Evolutionary conservation across 1,284 basidiomycete species (phyloP).

Genomic region (Ceratobasidium sp.): DNA sequence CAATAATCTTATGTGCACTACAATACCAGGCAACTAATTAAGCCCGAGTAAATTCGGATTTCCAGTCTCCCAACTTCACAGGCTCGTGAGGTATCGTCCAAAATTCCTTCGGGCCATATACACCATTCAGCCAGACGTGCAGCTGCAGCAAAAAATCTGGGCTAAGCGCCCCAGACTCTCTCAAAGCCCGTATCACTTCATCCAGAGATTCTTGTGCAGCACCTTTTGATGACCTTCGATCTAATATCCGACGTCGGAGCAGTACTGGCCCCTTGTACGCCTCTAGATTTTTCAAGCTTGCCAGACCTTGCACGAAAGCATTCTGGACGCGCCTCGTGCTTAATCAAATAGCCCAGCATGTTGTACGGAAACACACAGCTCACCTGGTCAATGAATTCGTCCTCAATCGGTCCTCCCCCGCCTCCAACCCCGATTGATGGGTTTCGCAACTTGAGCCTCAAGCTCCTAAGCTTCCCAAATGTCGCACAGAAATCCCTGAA

Average conservation of each 20-base stretch:
- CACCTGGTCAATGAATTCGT: neutral
- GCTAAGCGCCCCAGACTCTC: neutral
- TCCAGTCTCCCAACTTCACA: neutral
- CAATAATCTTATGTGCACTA: too few species aligned
- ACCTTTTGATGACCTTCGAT: too few species aligned
- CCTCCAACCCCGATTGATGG: neutral
- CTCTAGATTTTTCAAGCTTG: neutral
- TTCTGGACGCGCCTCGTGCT: too few species aligned
- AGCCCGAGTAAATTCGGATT: too few species aligned
- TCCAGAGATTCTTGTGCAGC: too few species aligned
- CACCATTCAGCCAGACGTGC: constrained; percentile 10
- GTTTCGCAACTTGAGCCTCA: neutral
- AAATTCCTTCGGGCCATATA: constrained; percentile 9
- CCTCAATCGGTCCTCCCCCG: neutral
- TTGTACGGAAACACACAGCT: too few species aligned
- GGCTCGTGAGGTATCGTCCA: neutral
- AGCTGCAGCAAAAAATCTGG: neutral
- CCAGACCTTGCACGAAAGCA: neutral
- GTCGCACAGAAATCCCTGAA: constrained; percentile 20
- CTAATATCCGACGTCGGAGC: neutral
- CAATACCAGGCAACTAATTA: too few species aligned
- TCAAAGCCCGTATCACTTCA: neutral
- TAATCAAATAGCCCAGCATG: too few species aligned
- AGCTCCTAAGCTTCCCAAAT: constrained; percentile 1
- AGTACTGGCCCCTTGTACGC: constrained; percentile 15